Conservation (phyloP, 495 filamentous ascomycete genomes). For the Corynascus novoguineensis region DNA sequence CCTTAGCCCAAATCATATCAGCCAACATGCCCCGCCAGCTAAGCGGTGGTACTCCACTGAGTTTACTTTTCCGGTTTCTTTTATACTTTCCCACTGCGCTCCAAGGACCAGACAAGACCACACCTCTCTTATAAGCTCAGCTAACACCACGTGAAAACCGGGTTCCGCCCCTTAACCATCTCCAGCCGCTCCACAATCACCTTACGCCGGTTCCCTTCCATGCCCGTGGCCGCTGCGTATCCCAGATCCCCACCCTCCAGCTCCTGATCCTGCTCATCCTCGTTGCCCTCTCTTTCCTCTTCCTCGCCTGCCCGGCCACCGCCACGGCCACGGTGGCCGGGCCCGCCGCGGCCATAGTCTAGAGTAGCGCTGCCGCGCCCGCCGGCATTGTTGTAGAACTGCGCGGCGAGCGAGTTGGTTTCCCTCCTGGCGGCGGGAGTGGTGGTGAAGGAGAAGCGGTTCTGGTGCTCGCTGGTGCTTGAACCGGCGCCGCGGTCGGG, state of each 20-base stretch:
- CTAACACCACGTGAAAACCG: conserved; percentile 96
- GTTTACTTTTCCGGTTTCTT: too few relatives aligned
- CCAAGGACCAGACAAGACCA: too few relatives aligned
- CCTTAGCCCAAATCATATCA: too few relatives aligned
- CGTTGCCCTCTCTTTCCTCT: conserved; percentile 50
- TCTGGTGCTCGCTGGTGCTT: conserved; percentile 13
- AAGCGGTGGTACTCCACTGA: too few relatives aligned
- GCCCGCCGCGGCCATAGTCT: conserved; percentile 17
- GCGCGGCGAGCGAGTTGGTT: conserved; percentile 40
- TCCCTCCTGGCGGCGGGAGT: conserved; percentile 33
- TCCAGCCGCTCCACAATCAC: conserved; percentile 96
- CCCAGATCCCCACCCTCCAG: conserved; percentile 86
- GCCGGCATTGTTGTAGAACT: conserved; percentile 29
- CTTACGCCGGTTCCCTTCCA: conserved; percentile 81
- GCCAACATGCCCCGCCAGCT: too few relatives aligned
- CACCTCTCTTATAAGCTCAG: too few relatives aligned
- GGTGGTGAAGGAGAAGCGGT: conserved; percentile 40
- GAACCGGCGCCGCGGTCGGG: conserved; percentile 27
- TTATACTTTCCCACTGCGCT: too few relatives aligned
- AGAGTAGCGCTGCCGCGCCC: conserved; percentile 14
- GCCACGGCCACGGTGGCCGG: not conserved
- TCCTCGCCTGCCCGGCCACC: not conserved
- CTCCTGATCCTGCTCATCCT: conserved; percentile 56
- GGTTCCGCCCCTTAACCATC: conserved; percentile 89
- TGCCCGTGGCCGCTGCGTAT: conserved; percentile 87